phyloP scores from a whole-genome alignment of 2,329 filamentous ascomycete genomes.

The Cladophialophora chaetospira region DNA sequence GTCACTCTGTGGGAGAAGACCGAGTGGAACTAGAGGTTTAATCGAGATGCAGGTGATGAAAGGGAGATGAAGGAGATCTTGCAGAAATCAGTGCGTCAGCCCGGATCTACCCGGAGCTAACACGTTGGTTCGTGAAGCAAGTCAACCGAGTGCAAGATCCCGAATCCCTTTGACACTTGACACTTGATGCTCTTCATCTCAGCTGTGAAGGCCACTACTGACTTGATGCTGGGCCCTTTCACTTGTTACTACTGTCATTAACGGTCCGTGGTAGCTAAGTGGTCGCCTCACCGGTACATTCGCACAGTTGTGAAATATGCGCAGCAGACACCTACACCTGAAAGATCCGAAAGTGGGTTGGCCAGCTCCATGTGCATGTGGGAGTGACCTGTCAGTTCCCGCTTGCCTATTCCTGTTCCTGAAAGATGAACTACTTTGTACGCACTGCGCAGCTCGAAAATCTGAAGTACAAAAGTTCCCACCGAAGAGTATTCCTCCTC shows the following conservation, averaged over 20 bases:
- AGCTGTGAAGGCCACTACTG: no score
- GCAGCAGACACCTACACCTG: no score
- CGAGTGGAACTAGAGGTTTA: not conserved
- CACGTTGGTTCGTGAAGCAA: not conserved
- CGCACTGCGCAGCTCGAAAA: not conserved
- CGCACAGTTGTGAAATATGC: no score
- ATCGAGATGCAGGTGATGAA: not conserved
- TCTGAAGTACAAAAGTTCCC: not conserved
- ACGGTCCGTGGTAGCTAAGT: no score
- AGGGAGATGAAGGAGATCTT: not conserved
- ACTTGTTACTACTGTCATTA: no score
- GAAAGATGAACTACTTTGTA: no score
- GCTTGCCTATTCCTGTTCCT: slow-evolving; percentile 6
- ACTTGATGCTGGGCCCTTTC: no score
- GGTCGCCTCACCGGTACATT: no score
- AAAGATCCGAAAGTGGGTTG: no score
- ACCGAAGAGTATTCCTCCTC: not conserved
- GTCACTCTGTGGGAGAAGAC: not conserved
- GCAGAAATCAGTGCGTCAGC: not conserved
- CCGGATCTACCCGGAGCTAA: not conserved
- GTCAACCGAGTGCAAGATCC: not conserved
- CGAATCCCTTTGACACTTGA: no score
- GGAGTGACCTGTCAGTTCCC: not conserved
- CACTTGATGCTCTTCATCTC: no score
- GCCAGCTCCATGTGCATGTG: no score